Percentiles rank a stretch among this genome's conserved stretches.
Conservation (phyloP, 495 filamentous ascomycete species). For the Pyronema domesticum region DNA sequence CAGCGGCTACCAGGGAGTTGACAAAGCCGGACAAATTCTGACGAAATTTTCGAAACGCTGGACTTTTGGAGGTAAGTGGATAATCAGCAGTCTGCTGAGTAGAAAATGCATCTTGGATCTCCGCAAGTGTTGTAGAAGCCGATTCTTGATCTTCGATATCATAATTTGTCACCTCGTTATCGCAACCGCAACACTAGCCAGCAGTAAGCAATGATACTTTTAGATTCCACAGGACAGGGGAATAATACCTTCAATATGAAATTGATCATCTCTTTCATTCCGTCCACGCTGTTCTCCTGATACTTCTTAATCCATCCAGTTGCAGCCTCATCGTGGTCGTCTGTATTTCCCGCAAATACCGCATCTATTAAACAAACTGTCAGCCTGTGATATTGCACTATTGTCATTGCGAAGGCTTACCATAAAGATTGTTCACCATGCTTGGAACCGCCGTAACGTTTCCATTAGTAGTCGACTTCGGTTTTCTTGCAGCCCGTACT, state of each 20-base stretch:
- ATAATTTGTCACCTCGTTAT: slow-evolving; percentile 49
- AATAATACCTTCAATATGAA: slow-evolving; percentile 49
- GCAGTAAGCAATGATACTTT: slow-evolving; percentile 4
- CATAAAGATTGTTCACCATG: slow-evolving; percentile 14
- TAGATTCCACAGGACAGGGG: background rate
- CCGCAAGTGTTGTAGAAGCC: slow-evolving; percentile 38
- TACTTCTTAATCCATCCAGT: slow-evolving; percentile 64
- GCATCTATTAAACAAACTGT: slow-evolving; percentile 9
- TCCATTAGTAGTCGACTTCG: slow-evolving; percentile 18
- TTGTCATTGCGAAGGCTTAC: slow-evolving; percentile 5
- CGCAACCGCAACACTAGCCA: slow-evolving; percentile 47
- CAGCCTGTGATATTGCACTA: slow-evolving; percentile 1
- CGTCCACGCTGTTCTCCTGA: slow-evolving; percentile 43
- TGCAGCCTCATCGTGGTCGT: slow-evolving; percentile 47
- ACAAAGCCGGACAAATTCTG: slow-evolving; percentile 62
- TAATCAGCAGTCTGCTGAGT: slow-evolving; percentile 69
- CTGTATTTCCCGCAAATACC: slow-evolving; percentile 24
- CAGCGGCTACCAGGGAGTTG: slow-evolving; percentile 46
- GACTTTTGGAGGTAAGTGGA: slow-evolving; percentile 70
- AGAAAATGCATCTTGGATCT: slow-evolving; percentile 51
- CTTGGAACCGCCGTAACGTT: slow-evolving; percentile 5
- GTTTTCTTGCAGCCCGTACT: slow-evolving; percentile 16
- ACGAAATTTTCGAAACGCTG: slow-evolving; percentile 54
- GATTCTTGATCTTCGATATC: slow-evolving; percentile 71
- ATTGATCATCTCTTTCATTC: slow-evolving; percentile 71